A percentile compares a stretch with the other conserved stretches of the same genome.
phyloP scores from a whole-genome alignment of 257 asterid species.

The Thymus mandschuricus region DNA sequence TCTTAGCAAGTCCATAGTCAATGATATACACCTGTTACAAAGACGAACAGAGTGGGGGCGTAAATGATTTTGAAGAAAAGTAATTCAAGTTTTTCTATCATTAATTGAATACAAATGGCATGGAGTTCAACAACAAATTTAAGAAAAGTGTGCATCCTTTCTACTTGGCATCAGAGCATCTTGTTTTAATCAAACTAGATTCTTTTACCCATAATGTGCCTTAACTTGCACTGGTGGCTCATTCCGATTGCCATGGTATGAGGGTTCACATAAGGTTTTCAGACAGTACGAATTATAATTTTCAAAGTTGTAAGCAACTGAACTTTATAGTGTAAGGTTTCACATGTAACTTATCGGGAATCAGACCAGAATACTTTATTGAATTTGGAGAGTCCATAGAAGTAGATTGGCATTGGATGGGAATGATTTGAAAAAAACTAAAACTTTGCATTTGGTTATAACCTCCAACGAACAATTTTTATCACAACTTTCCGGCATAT shows the following conservation, averaged over 20 bases:
- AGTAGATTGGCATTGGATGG: constrained; percentile 5
- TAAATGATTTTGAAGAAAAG: background rate
- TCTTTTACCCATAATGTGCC: background rate
- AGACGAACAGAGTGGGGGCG: constrained; percentile 20
- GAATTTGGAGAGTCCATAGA: background rate
- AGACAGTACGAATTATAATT: background rate
- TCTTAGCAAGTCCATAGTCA: constrained; percentile 97
- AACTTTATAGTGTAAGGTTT: background rate
- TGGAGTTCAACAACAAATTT: background rate
- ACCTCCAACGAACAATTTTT: background rate
- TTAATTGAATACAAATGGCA: constrained; percentile 4
- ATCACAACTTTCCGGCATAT: background rate
- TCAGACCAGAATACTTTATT: background rate
- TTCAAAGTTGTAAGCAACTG: background rate
- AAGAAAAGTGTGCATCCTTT: background rate
- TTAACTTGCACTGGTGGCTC: background rate
- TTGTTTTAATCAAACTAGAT: background rate
- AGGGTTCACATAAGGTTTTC: constrained; percentile 1
- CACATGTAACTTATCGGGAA: background rate
- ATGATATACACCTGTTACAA: constrained; percentile 79
- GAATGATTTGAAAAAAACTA: background rate
- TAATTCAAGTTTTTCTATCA: background rate
- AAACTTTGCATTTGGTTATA: background rate
- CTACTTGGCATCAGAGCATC: background rate
- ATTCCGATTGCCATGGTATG: background rate